Percentiles rank a stretch among this genome's conserved stretches.
Evolutionary conservation across 106 monocot species (phyloP).

Genomic region (Dendrobium catenatum): DNA sequence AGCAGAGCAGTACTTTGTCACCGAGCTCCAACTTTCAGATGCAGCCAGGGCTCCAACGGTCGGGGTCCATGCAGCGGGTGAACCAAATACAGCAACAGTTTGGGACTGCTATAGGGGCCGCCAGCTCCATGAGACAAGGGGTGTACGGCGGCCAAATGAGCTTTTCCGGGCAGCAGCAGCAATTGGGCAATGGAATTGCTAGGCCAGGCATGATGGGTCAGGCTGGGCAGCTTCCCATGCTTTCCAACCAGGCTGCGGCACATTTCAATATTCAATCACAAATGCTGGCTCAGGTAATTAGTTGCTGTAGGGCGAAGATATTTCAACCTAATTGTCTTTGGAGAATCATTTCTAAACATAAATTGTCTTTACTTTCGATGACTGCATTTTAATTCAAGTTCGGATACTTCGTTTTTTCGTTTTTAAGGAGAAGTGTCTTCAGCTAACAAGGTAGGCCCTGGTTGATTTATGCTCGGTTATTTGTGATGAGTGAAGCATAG

Average conservation of each 20-base stretch:
- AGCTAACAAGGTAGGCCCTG: background rate
- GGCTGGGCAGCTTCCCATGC: conserved; percentile 58
- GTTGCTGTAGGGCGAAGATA: background rate
- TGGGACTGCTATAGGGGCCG: conserved; percentile 37
- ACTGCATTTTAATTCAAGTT: background rate
- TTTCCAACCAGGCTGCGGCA: conserved; percentile 49
- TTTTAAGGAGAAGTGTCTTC: background rate
- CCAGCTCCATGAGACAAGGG: conserved; percentile 6
- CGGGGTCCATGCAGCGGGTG: conserved; percentile 4
- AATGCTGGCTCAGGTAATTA: conserved; percentile 58
- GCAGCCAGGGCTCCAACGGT: conserved; percentile 4
- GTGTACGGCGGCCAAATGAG: conserved; percentile 35
- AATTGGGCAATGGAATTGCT: conserved; percentile 23
- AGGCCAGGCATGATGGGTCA: conserved; percentile 47
- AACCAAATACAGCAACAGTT: conserved; percentile 62
- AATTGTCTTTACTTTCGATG: background rate
- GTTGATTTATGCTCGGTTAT: too few relatives aligned
- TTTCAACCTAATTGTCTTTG: background rate
- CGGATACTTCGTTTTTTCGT: background rate
- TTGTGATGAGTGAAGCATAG: too few relatives aligned
- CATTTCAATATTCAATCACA: conserved; percentile 72
- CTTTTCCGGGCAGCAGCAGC: conserved; percentile 23
- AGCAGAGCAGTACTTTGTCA: conserved; percentile 5
- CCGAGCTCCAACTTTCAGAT: background rate
- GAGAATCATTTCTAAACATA: background rate